Evolutionary conservation across 768 basidiomycete genomes (phyloP), one percentile per base, ranked within the genome.

Genomic region (Pleurotus citrinopileatus): DNA sequence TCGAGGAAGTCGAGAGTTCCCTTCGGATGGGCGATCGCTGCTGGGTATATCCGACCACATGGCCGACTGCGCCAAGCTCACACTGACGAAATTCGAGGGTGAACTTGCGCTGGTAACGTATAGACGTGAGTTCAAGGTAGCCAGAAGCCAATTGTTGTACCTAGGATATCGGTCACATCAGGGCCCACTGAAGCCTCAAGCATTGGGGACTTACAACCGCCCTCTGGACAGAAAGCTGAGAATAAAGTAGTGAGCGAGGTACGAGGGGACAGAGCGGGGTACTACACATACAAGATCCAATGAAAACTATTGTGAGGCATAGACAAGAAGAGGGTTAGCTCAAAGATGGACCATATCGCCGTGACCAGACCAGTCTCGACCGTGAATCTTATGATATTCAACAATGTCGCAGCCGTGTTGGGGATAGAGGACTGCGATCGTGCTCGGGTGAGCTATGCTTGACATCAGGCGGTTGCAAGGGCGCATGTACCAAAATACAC

Each of bases 301-400:
- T 57, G 56, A 20, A 57, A 26, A 25, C 54, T 57, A 28, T 54
- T 57, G n/a, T n/a, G 20, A 4, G 28, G 45, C 23, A 48, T 57
- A 13, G 47, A 25, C 19, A 57, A 32, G 27, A 55, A 57, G 26
- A 57, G 37, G 5, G 47, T 26, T 17, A 57, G 44, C 20, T 57
- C 56, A 8, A 55, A n/a, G 3, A 42, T 23, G 32, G 56, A 42
- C 26, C 53, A 42, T 3, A 57, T 20, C 6, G 54, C 54, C 12
- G 56, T 57, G 38, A 55, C 34, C 3, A 57, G 42, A 13, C 56
- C 56, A 23, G 56, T 57, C 44, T 57, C 54, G 4, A 57, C 29
- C 34, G 56, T 57, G 23, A 50, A 34, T 9, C 29, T 48, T 19
- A 57, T 47, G 22, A 57, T 19, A 23, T 19, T 13, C 15, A 37